Evolutionary conservation across 257 asterid species (phyloP).

Genomic region (Craterostigma plantagineum): DNA sequence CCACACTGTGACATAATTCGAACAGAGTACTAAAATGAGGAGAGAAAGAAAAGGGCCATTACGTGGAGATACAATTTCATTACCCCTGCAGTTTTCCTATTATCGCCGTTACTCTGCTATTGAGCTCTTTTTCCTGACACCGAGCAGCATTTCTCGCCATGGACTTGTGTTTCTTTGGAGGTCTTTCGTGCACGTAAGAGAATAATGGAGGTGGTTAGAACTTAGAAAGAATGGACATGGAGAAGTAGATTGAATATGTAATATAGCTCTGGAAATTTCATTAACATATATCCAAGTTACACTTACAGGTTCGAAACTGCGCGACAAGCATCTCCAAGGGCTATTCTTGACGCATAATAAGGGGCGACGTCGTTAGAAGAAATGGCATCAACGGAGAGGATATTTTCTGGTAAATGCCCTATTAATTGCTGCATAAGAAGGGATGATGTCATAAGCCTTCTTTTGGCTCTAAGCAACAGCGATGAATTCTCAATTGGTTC

Average conservation of each 20-base stretch:
- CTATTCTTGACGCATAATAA: slow-evolving; percentile 42
- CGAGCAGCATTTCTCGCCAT: too few relatives aligned
- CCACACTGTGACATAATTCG: slow-evolving; percentile 40
- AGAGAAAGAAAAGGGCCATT: background rate
- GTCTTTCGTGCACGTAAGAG: too few relatives aligned
- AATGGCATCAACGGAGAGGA: slow-evolving; percentile 41
- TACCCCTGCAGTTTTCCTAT: too few relatives aligned
- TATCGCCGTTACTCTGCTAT: too few relatives aligned
- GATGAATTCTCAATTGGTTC: slow-evolving; percentile 39
- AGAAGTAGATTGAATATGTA: slow-evolving; percentile 1
- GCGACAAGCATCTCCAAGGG: slow-evolving; percentile 61
- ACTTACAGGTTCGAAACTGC: slow-evolving; percentile 39
- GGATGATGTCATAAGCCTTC: slow-evolving; percentile 57
- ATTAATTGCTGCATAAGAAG: slow-evolving; percentile 79
- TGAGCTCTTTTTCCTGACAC: too few relatives aligned
- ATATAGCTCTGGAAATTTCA: too few relatives aligned
- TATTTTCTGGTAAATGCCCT: slow-evolving; percentile 36
- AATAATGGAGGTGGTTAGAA: too few relatives aligned
- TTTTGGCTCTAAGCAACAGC: slow-evolving; percentile 31
- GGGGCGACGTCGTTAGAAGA: slow-evolving; percentile 26
- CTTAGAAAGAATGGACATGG: too few relatives aligned
- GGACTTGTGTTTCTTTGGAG: too few relatives aligned
- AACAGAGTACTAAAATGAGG: slow-evolving; percentile 7
- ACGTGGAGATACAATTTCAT: background rate
- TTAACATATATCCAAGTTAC: slow-evolving; percentile 1